Evolutionary conservation across 225 moss, liverwort and hornwort genomes (phyloP).

Genomic region (Takakia lepidozioides): DNA sequence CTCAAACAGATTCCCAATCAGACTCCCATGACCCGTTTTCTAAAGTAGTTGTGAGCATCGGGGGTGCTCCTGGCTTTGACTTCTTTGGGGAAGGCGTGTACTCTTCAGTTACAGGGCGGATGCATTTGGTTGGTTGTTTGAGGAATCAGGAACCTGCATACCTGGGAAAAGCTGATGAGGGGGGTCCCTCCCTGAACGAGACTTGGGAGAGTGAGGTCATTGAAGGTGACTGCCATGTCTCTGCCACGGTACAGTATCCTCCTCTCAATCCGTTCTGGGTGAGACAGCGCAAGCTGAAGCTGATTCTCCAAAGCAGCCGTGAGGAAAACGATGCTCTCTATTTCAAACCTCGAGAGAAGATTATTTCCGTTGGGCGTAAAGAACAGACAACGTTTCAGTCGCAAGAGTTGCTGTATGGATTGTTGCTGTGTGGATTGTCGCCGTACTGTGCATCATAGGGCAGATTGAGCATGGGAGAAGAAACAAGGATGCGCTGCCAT

Average conservation of each 20-base stretch:
- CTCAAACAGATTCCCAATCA: too few species aligned
- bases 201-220: neutral
- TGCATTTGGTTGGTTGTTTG: conserved; percentile 22
- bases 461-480: conserved; percentile 7
- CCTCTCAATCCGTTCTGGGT: conserved; percentile 8
- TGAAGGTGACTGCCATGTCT: conserved; percentile 5
- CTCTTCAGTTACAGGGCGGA: conserved; percentile 4
- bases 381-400: too few species aligned
- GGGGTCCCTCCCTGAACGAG: neutral
- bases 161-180: neutral
- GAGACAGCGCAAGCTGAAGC: conserved; percentile 5
- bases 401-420: too few species aligned
- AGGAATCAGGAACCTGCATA: neutral
- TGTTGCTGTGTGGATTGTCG: neutral
- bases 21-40: too few species aligned
- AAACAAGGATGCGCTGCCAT: conserved; percentile 17
- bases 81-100: conserved; percentile 22
- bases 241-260: conserved; percentile 13
- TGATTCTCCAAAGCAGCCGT: conserved; percentile 3
- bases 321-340: conserved; percentile 15
- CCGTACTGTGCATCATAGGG: conserved; percentile 4
- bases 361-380: neutral
- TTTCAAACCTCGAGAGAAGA: conserved; percentile 7
- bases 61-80: too few species aligned
- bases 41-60: too few species aligned